These are phyloP conservation scores for Aquilaria malaccensis DNA, from an alignment of 345 rosid species.

Conservation along the genomic window DNA sequence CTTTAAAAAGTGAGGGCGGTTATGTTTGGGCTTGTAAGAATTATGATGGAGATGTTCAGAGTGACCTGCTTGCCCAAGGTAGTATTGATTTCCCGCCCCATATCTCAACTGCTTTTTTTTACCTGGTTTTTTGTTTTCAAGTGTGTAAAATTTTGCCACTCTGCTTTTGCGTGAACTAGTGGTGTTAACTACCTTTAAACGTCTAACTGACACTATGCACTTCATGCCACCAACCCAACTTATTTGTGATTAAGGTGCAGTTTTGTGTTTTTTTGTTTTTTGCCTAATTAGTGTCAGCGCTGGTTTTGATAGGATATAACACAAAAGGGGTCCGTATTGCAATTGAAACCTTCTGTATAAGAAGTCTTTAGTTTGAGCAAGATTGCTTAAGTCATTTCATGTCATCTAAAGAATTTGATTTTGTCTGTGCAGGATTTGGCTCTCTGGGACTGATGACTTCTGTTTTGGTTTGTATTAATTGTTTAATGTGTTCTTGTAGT, in stretches of 20 bases:
- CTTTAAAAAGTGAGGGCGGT: constrained; percentile 92
- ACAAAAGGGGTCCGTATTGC: too few relatives aligned
- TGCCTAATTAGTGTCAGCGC: too few relatives aligned
- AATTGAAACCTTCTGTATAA: too few relatives aligned
- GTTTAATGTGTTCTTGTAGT: background rate
- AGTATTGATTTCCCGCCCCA: constrained; percentile 1
- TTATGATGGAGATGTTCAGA: constrained; percentile 97
- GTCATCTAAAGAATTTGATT: constrained; percentile 10
- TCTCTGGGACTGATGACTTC: constrained; percentile 98
- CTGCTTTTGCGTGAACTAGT: background rate
- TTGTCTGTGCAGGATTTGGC: constrained; percentile 71
- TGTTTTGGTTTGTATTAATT: constrained; percentile 58
- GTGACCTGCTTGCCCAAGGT: constrained; percentile 99
- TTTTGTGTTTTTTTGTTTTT: too few relatives aligned
- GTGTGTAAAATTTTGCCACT: background rate
- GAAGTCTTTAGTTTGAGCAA: background rate
- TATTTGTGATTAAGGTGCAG: background rate
- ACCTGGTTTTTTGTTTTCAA: background rate
- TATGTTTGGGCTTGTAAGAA: constrained; percentile 99
- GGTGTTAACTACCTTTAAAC: too few relatives aligned
- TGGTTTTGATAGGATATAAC: too few relatives aligned
- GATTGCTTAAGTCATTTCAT: background rate
- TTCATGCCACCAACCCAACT: background rate
- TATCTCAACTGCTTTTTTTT: background rate
- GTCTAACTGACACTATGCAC: too few relatives aligned